Evolutionary conservation across 2,329 filamentous ascomycete species (phyloP), one percentile per base, ranked within the genome.

Genomic region (Pseudogymnoascus verrucosus): DNA sequence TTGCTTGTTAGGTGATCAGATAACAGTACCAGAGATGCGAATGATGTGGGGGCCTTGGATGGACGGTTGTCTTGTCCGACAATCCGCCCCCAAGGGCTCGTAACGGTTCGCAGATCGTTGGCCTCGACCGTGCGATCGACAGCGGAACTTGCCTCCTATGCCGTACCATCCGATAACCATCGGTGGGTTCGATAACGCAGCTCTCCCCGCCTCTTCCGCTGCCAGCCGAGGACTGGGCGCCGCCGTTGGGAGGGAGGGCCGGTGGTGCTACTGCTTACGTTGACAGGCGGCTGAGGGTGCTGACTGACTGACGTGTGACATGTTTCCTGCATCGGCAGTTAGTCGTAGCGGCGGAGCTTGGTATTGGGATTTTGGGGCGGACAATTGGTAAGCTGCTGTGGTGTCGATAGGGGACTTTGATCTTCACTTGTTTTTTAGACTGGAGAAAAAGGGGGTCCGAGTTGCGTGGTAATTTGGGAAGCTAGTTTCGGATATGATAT

Each of bases 401-500:
- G 4, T 51, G 44, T 51, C 42, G 44, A 28, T 51, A n/a, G 12
- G 44, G 44, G 47, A n/a, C 47, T 54, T 23, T 11, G 47, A 31
- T 54, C 47, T 54, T 54, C 26, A n/a, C 7, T 54, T 14, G 44
- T 54, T 54, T 16, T 31, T 31, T 31, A 54, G 44, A 54, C 31
- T 54, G 26, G 47, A 54, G 26, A 54, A 47, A 54, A 54, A 31
- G 26, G 23, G 40, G 47, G 47, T 54, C 47, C 47, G 44, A 28
- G 47, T 54, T 54, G 23, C 23, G 14, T 4, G 23, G 3, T 31
- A 31, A 31, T 51, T 28, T 51, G n/a, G 47, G 8, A 8, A 31
- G n/a, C 47, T 31, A 54, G 47, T 54, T 54, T 54, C 47, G 47
- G 47, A 54, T 54, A 54, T 54, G 14, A 54, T 54, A 54, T 54